These are phyloP conservation scores for Xylaria grammica DNA, from an alignment of 495 filamentous ascomycete genomes.

Conservation along the genomic window DNA sequence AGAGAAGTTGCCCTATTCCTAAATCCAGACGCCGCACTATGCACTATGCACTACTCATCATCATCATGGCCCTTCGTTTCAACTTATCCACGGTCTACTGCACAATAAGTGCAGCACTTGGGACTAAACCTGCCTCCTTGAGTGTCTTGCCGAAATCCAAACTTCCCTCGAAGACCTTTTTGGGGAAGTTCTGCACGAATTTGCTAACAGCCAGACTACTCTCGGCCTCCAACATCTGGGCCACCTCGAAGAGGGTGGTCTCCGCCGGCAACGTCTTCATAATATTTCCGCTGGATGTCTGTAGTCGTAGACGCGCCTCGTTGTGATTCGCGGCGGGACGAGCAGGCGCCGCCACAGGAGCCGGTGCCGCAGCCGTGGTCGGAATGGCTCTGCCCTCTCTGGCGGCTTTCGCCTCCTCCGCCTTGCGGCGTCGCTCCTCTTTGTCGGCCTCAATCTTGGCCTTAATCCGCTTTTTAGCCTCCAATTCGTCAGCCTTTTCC, in stretches of 20 bases:
- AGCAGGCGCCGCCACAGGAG: slow-evolving; percentile 39
- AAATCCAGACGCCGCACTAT: slow-evolving; percentile 30
- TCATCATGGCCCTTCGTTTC: slow-evolving; percentile 17
- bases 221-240: slow-evolving; percentile 69
- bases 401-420: slow-evolving; percentile 82
- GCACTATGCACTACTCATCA: slow-evolving; percentile 23
- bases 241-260: slow-evolving; percentile 94
- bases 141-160: slow-evolving; percentile 88
- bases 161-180: slow-evolving; percentile 74
- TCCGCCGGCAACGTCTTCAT: slow-evolving; percentile 83
- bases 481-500: slow-evolving; percentile 87
- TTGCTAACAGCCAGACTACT: slow-evolving; percentile 63
- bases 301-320: slow-evolving; percentile 81
- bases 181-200: slow-evolving; percentile 86
- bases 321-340: slow-evolving; percentile 60
- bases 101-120: slow-evolving; percentile 85
- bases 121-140: slow-evolving; percentile 88
- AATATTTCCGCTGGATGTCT: slow-evolving; percentile 73
- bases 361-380: slow-evolving; percentile 41
- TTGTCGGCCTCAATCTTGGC: slow-evolving; percentile 93
- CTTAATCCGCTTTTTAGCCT: slow-evolving; percentile 84
- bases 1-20: slow-evolving; percentile 1
- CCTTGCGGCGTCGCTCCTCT: slow-evolving; percentile 78
- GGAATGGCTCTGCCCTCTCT: slow-evolving; percentile 70
- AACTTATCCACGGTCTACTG: slow-evolving; percentile 47